Conservation (phyloP, 805 yeast genomes). For the Sugiyamaella boreocaroliniensis region DNA sequence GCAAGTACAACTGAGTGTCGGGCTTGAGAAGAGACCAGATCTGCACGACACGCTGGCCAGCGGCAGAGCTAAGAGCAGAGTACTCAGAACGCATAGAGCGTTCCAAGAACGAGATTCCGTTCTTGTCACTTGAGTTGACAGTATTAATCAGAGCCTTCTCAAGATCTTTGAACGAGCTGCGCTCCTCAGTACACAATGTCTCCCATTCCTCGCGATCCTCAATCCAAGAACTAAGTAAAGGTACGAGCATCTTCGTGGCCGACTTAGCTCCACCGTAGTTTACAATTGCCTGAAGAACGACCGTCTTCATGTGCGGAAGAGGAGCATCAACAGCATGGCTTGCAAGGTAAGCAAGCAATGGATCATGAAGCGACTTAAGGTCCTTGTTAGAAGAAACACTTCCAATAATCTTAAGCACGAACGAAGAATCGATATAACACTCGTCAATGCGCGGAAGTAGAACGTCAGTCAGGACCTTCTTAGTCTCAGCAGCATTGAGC, state of each 20-base stretch:
- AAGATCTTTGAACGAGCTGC: constrained; percentile 45
- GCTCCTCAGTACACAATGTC: constrained; percentile 39
- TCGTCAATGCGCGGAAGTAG: constrained; percentile 37
- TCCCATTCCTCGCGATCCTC: constrained; percentile 42
- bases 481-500: constrained; percentile 58
- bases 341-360: constrained; percentile 52
- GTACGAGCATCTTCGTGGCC: constrained; percentile 36
- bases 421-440: constrained; percentile 45
- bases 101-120: constrained; percentile 57
- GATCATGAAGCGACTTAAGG: constrained; percentile 10
- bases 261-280: constrained; percentile 37
- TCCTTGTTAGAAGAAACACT: constrained; percentile 6
- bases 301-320: constrained; percentile 49
- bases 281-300: constrained; percentile 34
- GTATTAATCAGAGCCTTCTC: constrained; percentile 54
- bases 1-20: constrained; percentile 52
- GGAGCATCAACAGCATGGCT: constrained; percentile 54
- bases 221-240: constrained; percentile 42
- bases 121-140: constrained; percentile 56
- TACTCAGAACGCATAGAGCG: constrained; percentile 40
- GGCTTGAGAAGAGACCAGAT: constrained; percentile 49
- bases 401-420: constrained; percentile 30
- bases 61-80: constrained; percentile 33
- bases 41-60: constrained; percentile 45
- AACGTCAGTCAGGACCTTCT: constrained; percentile 33